Evolutionary conservation across 2,329 filamentous ascomycete species (phyloP).

Genomic region (Pyricularia grisea): DNA sequence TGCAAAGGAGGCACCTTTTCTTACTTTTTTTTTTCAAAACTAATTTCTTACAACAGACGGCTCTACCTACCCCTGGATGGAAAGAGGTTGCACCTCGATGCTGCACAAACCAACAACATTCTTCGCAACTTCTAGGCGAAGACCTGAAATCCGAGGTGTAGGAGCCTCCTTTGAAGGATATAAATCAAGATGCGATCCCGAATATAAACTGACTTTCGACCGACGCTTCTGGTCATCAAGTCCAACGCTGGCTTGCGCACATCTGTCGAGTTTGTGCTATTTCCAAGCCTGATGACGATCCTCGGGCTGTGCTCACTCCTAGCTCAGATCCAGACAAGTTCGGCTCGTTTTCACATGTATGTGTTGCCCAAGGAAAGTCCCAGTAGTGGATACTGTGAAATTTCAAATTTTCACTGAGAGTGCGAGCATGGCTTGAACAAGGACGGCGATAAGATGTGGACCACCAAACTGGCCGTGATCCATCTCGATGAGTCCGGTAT

Average conservation of each 20-base stretch:
- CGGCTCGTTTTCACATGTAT: neutral
- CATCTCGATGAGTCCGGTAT: neutral
- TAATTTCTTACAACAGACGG: too few relatives aligned
- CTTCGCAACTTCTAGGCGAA: too few relatives aligned
- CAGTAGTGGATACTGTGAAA: neutral
- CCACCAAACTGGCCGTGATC: neutral
- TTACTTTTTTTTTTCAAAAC: neutral
- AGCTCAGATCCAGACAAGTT: neutral
- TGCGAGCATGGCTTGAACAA: neutral
- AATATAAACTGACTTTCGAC: neutral
- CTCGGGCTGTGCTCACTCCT: neutral
- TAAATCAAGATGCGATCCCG: too few relatives aligned
- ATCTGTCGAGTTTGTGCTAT: neutral
- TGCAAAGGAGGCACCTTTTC: neutral
- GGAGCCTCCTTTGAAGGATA: too few relatives aligned
- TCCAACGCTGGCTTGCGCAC: neutral
- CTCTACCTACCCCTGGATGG: neutral
- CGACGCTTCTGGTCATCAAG: neutral
- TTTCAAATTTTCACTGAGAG: neutral
- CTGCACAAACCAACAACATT: neutral
- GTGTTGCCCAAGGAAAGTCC: neutral
- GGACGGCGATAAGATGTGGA: neutral
- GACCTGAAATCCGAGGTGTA: too few relatives aligned
- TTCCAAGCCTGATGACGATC: neutral
- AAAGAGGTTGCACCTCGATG: too few relatives aligned